A percentile compares a stretch with the other conserved stretches of the same genome.
phyloP scores from a whole-genome alignment of 1,139 yeast species.

The Diutina mesorugosa region DNA sequence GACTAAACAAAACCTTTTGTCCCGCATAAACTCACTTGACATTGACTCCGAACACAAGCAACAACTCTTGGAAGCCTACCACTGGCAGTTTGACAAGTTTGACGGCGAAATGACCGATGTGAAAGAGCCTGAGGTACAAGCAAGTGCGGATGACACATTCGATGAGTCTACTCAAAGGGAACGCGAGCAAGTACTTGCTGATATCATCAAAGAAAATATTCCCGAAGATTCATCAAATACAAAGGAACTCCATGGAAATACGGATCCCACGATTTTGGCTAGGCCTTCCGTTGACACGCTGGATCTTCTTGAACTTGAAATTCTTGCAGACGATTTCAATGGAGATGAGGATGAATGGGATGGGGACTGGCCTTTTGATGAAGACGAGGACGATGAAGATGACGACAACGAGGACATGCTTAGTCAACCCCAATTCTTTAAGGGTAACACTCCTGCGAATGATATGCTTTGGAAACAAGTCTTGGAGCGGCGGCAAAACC shows the following conservation, averaged over 20 bases:
- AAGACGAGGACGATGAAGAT: conserved; percentile 14
- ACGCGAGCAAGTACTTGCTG: conserved; percentile 6
- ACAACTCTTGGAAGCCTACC: not conserved
- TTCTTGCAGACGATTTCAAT: conserved; percentile 41
- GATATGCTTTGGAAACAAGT: conserved; percentile 7
- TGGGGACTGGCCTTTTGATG: conserved; percentile 20
- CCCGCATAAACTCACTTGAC: not conserved
- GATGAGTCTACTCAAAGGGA: conserved; percentile 3
- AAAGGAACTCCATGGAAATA: conserved; percentile 3
- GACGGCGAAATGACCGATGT: not conserved
- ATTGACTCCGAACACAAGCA: not conserved
- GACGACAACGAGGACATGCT: conserved; percentile 13
- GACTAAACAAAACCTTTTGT: not conserved
- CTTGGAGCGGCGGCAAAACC: conserved; percentile 18
- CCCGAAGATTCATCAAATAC: conserved; percentile 3
- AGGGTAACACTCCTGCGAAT: conserved; percentile 4
- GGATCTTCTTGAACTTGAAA: conserved; percentile 25
- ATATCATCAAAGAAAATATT: conserved; percentile 9
- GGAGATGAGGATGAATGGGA: conserved; percentile 22
- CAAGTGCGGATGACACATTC: not conserved
- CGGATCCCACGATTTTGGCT: not conserved
- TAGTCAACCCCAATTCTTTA: conserved; percentile 3
- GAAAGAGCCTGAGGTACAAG: not conserved
- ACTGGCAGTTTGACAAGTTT: not conserved
- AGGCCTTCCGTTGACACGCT: conserved; percentile 5